Evolutionary conservation across 2,329 filamentous ascomycete genomes (phyloP).

Genomic region (Colletotrichum australisinense): DNA sequence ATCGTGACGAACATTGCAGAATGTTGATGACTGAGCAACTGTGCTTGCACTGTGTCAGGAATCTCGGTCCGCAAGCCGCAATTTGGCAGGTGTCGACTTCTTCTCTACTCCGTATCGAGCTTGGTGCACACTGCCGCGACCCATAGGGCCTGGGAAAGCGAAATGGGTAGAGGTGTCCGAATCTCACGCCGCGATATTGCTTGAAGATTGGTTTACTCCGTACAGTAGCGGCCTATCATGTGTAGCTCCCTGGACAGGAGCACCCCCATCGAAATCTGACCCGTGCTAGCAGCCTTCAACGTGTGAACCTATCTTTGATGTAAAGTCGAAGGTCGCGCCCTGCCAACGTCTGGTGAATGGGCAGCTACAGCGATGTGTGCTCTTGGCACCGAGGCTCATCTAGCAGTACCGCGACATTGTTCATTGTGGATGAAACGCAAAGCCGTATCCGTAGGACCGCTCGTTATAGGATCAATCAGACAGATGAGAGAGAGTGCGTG

Average conservation of each 20-base stretch:
- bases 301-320: background rate
- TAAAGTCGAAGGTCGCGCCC: background rate
- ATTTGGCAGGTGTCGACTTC: background rate
- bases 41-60: background rate
- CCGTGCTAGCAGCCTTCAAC: background rate
- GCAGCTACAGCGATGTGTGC: background rate
- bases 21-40: background rate
- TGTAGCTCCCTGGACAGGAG: background rate
- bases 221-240: background rate
- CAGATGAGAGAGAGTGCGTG: too few relatives aligned
- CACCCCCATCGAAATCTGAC: background rate
- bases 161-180: background rate
- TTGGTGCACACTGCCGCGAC: background rate
- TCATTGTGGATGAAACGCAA: background rate
- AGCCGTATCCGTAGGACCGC: background rate
- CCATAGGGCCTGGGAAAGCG: too few relatives aligned
- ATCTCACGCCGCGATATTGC: background rate
- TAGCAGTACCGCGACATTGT: background rate
- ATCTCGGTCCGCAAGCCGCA: background rate
- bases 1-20: background rate
- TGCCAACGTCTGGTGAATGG: background rate
- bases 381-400: background rate
- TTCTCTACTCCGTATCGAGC: background rate
- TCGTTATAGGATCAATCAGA: too few relatives aligned
- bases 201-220: background rate